phyloP scores from a whole-genome alignment of 1,284 basidiomycete genomes.

The Moesziomyces sp. region DNA sequence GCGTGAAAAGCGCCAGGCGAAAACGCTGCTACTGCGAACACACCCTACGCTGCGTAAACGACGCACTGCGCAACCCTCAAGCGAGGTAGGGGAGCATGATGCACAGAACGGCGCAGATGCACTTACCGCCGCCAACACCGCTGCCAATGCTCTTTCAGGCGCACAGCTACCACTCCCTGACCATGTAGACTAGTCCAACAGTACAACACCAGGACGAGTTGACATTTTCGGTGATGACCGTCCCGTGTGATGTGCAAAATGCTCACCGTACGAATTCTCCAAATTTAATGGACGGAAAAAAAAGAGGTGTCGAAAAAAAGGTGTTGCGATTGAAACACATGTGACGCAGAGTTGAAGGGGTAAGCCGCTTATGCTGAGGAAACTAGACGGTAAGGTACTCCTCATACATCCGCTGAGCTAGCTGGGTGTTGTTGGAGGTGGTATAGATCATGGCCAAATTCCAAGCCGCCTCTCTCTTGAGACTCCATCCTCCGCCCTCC shows the following conservation, averaged over 20 bases:
- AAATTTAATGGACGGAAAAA: too few species aligned
- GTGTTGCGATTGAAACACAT: too few species aligned
- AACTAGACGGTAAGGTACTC: conserved; percentile 39
- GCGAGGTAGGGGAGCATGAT: background rate
- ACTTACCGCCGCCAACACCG: conserved; percentile 14
- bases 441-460: conserved; percentile 60
- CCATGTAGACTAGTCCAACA: background rate
- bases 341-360: background rate
- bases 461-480: conserved; percentile 60
- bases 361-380: background rate
- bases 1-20: conserved; percentile 26
- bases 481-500: conserved; percentile 3
- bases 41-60: conserved; percentile 28
- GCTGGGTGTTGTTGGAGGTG: conserved; percentile 34
- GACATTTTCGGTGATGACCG: too few species aligned
- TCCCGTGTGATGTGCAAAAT: too few species aligned
- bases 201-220: too few species aligned
- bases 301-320: too few species aligned
- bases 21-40: conserved; percentile 30
- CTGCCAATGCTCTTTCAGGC: conserved; percentile 2
- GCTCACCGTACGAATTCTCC: too few species aligned
- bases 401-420: conserved; percentile 39
- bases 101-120: conserved; percentile 3
- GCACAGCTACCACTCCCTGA: background rate
- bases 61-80: background rate